Percentiles rank a stretch among this genome's conserved stretches.
These are phyloP conservation scores for Lyophyllum atratum DNA, from an alignment of 768 basidiomycete genomes.

Conservation along the genomic window DNA sequence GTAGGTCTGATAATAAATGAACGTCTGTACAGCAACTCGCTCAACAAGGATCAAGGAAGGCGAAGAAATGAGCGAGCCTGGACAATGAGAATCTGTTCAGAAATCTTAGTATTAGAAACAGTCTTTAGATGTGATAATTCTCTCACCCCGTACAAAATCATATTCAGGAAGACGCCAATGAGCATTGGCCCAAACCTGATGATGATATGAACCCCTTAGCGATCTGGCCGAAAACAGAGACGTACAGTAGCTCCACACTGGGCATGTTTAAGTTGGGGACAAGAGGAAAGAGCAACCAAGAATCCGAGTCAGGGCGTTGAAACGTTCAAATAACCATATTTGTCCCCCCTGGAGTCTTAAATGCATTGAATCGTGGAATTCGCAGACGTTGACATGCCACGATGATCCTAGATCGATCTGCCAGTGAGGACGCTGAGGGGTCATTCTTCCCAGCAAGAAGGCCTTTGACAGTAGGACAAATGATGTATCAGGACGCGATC, in stretches of 20 bases:
- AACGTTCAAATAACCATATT: background rate
- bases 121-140: background rate
- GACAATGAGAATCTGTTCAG: too few relatives aligned
- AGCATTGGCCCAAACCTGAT: slow-evolving; percentile 23
- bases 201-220: too few relatives aligned
- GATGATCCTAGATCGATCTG: background rate
- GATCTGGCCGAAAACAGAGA: too few relatives aligned
- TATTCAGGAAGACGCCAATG: slow-evolving; percentile 17
- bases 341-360: background rate
- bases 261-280: too few relatives aligned
- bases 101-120: too few relatives aligned
- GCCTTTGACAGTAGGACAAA: too few relatives aligned
- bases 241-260: too few relatives aligned
- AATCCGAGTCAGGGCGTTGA: background rate
- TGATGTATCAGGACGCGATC: too few relatives aligned
- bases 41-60: too few relatives aligned
- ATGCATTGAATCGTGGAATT: background rate
- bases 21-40: background rate
- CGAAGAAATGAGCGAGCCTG: background rate
- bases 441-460: too few relatives aligned
- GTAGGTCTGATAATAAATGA: background rate
- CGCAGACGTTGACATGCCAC: background rate
- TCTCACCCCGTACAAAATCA: slow-evolving; percentile 23
- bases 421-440: too few relatives aligned
- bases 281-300: too few relatives aligned